phyloP scores from a whole-genome alignment of 352 stramenopile genomes.

The Globisporangium cederbergense region DNA sequence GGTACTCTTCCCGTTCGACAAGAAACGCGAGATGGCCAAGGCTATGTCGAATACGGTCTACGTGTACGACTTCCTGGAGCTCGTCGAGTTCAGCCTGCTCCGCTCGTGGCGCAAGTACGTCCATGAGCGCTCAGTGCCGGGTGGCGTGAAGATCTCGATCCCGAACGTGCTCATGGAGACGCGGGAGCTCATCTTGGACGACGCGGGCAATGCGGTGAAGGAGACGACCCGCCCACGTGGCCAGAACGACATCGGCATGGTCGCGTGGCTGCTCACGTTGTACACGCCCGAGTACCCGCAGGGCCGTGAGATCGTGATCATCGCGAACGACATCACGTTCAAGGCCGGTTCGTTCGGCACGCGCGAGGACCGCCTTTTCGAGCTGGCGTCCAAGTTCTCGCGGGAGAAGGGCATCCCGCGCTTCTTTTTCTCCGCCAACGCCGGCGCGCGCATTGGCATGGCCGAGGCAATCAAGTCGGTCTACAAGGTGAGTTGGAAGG shows the following conservation, averaged over 20 bases:
- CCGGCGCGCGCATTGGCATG: constrained; percentile 97
- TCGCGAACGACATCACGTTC: constrained; percentile 99
- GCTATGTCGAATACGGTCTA: constrained; percentile 98
- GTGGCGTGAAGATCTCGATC: constrained; percentile 63
- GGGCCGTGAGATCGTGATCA: constrained; percentile 96
- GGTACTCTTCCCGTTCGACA: constrained; percentile 94
- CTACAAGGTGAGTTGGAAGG: constrained; percentile 98
- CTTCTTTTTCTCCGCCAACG: constrained; percentile 99
- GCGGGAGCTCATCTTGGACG: constrained; percentile 92
- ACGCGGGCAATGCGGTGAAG: constrained; percentile 50
- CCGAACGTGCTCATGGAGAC: constrained; percentile 93
- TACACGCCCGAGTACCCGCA: constrained; percentile 98
- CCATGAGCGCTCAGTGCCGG: constrained; percentile 62
- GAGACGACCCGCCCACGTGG: constrained; percentile 84
- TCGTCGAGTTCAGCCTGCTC: constrained; percentile 97
- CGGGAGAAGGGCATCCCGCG: constrained; percentile 92
- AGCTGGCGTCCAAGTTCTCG: constrained; percentile 95
- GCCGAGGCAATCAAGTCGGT: constrained; percentile 97
- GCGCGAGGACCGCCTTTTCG: constrained; percentile 98
- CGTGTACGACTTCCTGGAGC: constrained; percentile 98
- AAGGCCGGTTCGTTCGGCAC: constrained; percentile 99
- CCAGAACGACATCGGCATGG: constrained; percentile 99
- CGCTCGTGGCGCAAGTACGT: constrained; percentile 92
- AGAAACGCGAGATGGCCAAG: constrained; percentile 89
- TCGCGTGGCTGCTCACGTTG: constrained; percentile 98